These are phyloP conservation scores for Fusarium mundagurra DNA, from an alignment of 2,329 filamentous ascomycete genomes.

Conservation along the genomic window DNA sequence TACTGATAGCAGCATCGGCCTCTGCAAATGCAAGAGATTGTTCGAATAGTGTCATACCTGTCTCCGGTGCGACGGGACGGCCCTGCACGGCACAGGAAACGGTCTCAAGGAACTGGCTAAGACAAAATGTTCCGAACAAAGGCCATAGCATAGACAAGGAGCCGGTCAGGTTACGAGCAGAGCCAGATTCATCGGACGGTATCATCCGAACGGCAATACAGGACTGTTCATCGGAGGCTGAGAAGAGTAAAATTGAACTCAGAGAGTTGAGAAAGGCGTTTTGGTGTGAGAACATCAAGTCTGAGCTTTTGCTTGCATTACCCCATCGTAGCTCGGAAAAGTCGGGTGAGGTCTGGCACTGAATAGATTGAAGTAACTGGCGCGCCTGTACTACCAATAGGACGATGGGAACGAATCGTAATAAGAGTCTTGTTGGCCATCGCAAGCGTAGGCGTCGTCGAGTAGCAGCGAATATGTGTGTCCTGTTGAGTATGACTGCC, in stretches of 20 bases:
- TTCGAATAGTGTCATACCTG: slow-evolving; percentile 95
- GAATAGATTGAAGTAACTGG: slow-evolving; percentile 81
- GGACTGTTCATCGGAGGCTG: slow-evolving; percentile 77
- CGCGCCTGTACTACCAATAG: slow-evolving; percentile 76
- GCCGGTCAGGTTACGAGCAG: slow-evolving; percentile 68
- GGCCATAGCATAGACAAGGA: slow-evolving; percentile 83
- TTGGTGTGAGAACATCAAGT: slow-evolving; percentile 75
- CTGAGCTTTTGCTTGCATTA: slow-evolving; percentile 69
- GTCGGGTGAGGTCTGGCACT: slow-evolving; percentile 86
- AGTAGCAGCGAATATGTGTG: slow-evolving; percentile 92
- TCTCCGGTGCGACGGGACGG: slow-evolving; percentile 81
- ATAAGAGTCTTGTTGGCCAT: slow-evolving; percentile 74
- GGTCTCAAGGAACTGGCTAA: slow-evolving; percentile 90
- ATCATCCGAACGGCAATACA: slow-evolving; percentile 81
- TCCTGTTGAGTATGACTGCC: slow-evolving; percentile 88
- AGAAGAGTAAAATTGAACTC: slow-evolving; percentile 77
- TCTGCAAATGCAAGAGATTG: slow-evolving; percentile 96
- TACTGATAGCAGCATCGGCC: slow-evolving; percentile 87
- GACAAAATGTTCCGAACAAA: slow-evolving; percentile 73
- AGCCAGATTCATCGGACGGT: slow-evolving; percentile 61
- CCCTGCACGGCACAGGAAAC: slow-evolving; percentile 89
- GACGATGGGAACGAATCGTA: slow-evolving; percentile 77
- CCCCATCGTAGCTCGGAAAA: slow-evolving; percentile 77
- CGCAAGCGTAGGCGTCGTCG: slow-evolving; percentile 79
- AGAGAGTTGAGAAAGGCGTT: slow-evolving; percentile 77